These are phyloP conservation scores for Alternaria sp. DNA, from an alignment of 2,329 filamentous ascomycete species.

Conservation along the genomic window DNA sequence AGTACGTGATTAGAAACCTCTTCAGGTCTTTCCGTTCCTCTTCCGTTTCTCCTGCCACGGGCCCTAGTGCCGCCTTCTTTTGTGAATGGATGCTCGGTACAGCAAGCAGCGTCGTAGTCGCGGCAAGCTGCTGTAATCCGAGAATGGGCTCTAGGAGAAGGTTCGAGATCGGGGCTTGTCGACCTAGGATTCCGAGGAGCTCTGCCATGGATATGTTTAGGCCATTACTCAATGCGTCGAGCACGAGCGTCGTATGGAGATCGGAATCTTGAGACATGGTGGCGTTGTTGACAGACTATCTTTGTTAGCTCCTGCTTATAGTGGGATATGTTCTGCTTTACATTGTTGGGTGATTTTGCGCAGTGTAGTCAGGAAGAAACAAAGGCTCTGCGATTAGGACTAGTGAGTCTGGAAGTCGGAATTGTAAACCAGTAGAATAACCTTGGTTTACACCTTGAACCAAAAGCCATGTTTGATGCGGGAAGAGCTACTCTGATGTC, in stretches of 20 bases:
- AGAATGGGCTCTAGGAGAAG: conserved; percentile 5
- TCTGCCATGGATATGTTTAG: conserved; percentile 12
- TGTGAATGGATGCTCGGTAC: background rate
- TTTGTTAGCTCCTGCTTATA: background rate
- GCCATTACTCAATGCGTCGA: conserved; percentile 6
- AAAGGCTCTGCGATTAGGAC: background rate
- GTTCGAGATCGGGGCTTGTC: conserved; percentile 10
- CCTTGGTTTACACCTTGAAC: background rate
- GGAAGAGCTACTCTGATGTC: background rate
- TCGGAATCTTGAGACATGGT: conserved; percentile 4
- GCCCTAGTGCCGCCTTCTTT: background rate
- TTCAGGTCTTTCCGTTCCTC: background rate
- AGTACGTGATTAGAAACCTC: background rate
- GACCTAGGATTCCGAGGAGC: conserved; percentile 4
- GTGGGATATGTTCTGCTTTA: background rate
- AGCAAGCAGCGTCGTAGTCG: background rate
- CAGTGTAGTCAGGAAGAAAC: background rate
- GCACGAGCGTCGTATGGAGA: conserved; percentile 3
- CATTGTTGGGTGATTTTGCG: background rate
- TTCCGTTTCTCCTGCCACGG: background rate
- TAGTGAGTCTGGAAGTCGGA: background rate
- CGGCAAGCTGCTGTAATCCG: background rate
- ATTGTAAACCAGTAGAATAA: background rate
- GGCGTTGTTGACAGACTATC: background rate
- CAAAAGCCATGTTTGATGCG: background rate